Conservation (phyloP, 805 yeast genomes). For the Danielia oregonensis region DNA sequence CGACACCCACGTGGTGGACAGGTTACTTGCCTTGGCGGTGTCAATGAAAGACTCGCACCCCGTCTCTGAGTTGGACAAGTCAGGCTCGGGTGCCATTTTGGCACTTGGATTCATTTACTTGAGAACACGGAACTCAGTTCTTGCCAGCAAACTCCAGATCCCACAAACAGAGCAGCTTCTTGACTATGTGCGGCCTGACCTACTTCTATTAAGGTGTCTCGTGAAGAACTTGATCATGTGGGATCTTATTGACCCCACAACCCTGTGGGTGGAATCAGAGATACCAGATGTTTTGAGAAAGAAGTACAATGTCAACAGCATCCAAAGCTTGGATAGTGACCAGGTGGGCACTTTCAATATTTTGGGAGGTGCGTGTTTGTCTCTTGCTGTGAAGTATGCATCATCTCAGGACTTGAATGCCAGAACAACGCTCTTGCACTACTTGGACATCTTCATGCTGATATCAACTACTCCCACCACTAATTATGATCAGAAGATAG, state of each 20-base stretch:
- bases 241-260: slow-evolving; percentile 51
- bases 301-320: slow-evolving; percentile 21
- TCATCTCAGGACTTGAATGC: slow-evolving; percentile 59
- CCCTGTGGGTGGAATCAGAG: slow-evolving; percentile 54
- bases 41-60: slow-evolving; percentile 63
- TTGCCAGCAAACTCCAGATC: slow-evolving; percentile 59
- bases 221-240: slow-evolving; percentile 68
- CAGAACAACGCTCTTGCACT: slow-evolving; percentile 51
- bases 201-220: slow-evolving; percentile 61
- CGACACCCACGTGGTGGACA: slow-evolving; percentile 63
- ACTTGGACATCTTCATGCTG: slow-evolving; percentile 49
- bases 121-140: slow-evolving; percentile 54
- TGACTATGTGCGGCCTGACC: slow-evolving; percentile 77
- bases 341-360: slow-evolving; percentile 60
- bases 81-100: slow-evolving; percentile 69
- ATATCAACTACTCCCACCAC: slow-evolving; percentile 39
- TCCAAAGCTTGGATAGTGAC: slow-evolving; percentile 48
- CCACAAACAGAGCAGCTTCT: slow-evolving; percentile 58
- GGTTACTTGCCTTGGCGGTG: slow-evolving; percentile 53
- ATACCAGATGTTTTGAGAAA: slow-evolving; percentile 47
- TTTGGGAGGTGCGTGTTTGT: slow-evolving; percentile 68
- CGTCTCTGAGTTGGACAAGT: slow-evolving; percentile 53
- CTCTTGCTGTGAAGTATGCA: slow-evolving; percentile 74
- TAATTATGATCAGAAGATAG: slow-evolving; percentile 56
- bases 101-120: slow-evolving; percentile 74